A percentile compares a stretch with the other conserved stretches of the same genome.
These are phyloP conservation scores for Striga asiatica DNA, from an alignment of 257 asterid species.

Conservation along the genomic window DNA sequence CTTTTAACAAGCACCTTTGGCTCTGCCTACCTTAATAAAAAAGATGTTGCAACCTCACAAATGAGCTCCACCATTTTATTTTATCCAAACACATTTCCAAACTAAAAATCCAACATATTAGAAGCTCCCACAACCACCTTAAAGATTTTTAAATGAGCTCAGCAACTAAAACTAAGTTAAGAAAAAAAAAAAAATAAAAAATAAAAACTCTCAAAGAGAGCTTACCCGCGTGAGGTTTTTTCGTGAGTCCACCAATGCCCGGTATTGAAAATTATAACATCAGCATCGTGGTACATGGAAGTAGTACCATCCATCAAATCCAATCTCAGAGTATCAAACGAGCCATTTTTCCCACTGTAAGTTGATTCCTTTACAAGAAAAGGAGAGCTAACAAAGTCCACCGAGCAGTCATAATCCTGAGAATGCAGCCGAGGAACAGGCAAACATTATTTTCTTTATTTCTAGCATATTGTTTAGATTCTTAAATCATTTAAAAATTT, in stretches of 20 bases:
- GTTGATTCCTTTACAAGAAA: slow-evolving; percentile 71
- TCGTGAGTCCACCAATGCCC: slow-evolving; percentile 99
- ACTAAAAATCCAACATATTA: no score
- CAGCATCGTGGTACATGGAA: slow-evolving; percentile 83
- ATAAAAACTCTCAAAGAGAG: no score
- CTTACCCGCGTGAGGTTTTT: slow-evolving; percentile 88
- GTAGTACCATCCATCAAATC: slow-evolving; percentile 78
- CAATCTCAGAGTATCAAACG: slow-evolving; percentile 69
- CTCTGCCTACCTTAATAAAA: no score
- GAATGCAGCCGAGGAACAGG: neutral
- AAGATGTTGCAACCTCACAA: no score
- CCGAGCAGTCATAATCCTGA: slow-evolving; percentile 79
- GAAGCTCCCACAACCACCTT: no score
- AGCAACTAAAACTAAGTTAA: no score
- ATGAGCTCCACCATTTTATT: no score
- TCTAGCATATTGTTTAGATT: neutral
- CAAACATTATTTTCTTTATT: no score
- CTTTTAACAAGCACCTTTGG: no score
- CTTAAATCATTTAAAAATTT: neutral
- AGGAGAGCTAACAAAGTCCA: slow-evolving; percentile 84
- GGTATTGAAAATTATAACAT: slow-evolving; percentile 72
- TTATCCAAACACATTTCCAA: no score
- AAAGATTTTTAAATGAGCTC: no score
- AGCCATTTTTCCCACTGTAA: slow-evolving; percentile 41
- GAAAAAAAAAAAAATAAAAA: neutral